phyloP scores from a whole-genome alignment of 2,329 filamentous ascomycete genomes.

The Hymenoscyphus albidus region DNA sequence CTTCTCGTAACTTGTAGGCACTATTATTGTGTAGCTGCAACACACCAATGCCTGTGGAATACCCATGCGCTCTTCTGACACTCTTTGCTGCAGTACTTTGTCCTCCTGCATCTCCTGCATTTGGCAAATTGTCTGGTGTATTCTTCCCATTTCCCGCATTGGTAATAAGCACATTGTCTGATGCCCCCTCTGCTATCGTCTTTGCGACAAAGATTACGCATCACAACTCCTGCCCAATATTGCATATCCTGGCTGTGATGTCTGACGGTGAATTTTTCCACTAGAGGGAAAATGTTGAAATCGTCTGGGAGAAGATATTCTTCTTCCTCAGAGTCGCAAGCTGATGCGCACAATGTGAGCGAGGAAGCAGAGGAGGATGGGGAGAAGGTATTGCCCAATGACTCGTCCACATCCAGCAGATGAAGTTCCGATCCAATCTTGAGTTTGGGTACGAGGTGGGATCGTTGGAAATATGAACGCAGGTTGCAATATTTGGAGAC shows the following conservation, averaged over 20 bases:
- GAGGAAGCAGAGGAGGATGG: constrained; percentile 28
- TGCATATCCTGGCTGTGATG: constrained; percentile 98
- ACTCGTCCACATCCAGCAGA: constrained; percentile 68
- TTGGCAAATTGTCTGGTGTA: constrained; percentile 96
- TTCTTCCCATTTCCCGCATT: constrained; percentile 98
- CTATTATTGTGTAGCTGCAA: constrained; percentile 52
- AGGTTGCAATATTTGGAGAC: constrained; percentile 99
- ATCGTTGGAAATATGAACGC: constrained; percentile 90
- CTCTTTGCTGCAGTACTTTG: constrained; percentile 99
- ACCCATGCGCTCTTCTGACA: constrained; percentile 99
- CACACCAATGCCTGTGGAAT: constrained; percentile 97
- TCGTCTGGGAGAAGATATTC: constrained; percentile 90
- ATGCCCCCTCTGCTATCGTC: constrained; percentile 94
- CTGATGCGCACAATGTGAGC: constrained; percentile 37
- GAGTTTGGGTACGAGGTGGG: constrained; percentile 86
- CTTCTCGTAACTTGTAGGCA: neutral
- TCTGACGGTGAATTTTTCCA: constrained; percentile 96
- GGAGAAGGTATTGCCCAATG: constrained; percentile 36
- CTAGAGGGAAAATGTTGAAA: constrained; percentile 96
- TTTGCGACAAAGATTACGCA: constrained; percentile 97
- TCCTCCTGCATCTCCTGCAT: constrained; percentile 89
- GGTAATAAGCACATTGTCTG: constrained; percentile 94
- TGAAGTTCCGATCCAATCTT: constrained; percentile 85
- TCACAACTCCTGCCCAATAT: constrained; percentile 98
- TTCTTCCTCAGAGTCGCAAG: constrained; percentile 50